Conservation (phyloP, 345 rosid species). For the Arabidopsis thaliana region TAIR10.1 NC_003071.7:14709001-14709500, state of each 20-base stretch:
- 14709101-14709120: constrained; percentile 57
- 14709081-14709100: constrained; percentile 51
- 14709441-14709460: neutral
- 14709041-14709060: constrained; percentile 69
- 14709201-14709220: neutral
- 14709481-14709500: constrained; percentile 88
- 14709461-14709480: neutral
- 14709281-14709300: neutral
- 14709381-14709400: neutral
- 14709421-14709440: neutral
- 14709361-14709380: neutral
- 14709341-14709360: neutral
- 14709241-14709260: neutral
- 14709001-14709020: constrained; percentile 53
- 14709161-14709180: constrained; percentile 77
- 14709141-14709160: constrained; percentile 85
- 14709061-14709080: constrained; percentile 54
- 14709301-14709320: neutral
- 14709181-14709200: neutral
- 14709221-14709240: neutral
- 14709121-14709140: constrained; percentile 70
- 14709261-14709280: neutral
- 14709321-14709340: neutral
- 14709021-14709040: constrained; percentile 70
- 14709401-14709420: constrained; percentile 13